These are phyloP conservation scores for Candida ipomoeae DNA, from an alignment of 805 yeast species.

Conservation along the genomic window DNA sequence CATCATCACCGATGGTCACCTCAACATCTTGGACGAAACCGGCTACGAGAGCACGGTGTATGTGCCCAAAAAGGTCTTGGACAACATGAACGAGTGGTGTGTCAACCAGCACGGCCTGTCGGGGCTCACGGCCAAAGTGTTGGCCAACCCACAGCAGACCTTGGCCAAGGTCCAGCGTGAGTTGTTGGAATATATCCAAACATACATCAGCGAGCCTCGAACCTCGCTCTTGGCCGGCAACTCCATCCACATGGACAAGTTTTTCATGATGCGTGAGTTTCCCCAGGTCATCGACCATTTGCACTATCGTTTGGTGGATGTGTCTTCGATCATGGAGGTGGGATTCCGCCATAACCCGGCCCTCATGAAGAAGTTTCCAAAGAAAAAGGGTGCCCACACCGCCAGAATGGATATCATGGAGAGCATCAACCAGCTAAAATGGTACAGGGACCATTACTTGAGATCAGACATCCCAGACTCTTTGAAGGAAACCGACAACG, in stretches of 20 bases:
- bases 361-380: slow-evolving; percentile 54
- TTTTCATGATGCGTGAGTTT: slow-evolving; percentile 78
- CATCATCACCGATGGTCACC: slow-evolving; percentile 77
- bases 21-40: slow-evolving; percentile 60
- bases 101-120: slow-evolving; percentile 65
- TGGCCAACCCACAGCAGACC: slow-evolving; percentile 50
- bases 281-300: slow-evolving; percentile 63
- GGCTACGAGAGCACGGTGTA: slow-evolving; percentile 85
- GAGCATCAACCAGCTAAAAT: slow-evolving; percentile 76
- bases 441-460: slow-evolving; percentile 69
- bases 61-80: slow-evolving; percentile 56
- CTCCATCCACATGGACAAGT: slow-evolving; percentile 84
- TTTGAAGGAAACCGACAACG: not conserved
- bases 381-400: slow-evolving; percentile 71
- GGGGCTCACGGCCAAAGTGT: slow-evolving; percentile 74
- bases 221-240: slow-evolving; percentile 85
- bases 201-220: slow-evolving; percentile 47
- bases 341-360: slow-evolving; percentile 72
- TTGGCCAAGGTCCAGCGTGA: slow-evolving; percentile 61
- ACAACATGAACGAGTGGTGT: slow-evolving; percentile 87
- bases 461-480: slow-evolving; percentile 18
- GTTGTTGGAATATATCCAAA: slow-evolving; percentile 55
- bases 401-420: slow-evolving; percentile 87
- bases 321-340: slow-evolving; percentile 79
- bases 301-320: slow-evolving; percentile 83